Evolutionary conservation across 108 stramenopile genomes (phyloP).

Genomic region (Schizochytrium sp.): DNA sequence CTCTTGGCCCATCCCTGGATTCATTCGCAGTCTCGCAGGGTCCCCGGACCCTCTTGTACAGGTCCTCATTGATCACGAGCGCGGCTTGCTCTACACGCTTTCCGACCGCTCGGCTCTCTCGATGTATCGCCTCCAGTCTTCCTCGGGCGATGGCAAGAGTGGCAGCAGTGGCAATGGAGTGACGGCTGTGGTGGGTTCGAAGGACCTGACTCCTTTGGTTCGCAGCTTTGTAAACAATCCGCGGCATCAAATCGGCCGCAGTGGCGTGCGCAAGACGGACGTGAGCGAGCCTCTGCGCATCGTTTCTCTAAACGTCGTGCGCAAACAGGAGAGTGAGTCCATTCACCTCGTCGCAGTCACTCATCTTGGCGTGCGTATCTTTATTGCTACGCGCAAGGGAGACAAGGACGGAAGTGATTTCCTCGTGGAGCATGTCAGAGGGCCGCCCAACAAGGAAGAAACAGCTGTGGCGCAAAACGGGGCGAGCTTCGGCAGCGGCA

Average conservation of each 20-base stretch:
- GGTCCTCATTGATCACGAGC: constrained; percentile 51
- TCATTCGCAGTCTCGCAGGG: neutral
- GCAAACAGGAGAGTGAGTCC: constrained; percentile 17
- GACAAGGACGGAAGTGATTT: constrained; percentile 11
- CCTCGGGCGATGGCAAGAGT: neutral
- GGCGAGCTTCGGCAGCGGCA: neutral
- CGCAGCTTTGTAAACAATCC: constrained; percentile 18
- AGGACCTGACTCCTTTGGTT: constrained; percentile 21
- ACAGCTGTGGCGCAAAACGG: neutral
- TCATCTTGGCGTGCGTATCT: constrained; percentile 42
- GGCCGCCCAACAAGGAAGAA: constrained; percentile 46
- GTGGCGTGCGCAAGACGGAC: constrained; percentile 14
- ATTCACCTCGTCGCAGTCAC: constrained; percentile 55
- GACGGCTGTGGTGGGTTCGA: neutral
- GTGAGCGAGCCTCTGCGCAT: neutral
- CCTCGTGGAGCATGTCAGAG: constrained; percentile 20
- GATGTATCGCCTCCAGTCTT: neutral
- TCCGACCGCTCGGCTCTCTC: constrained; percentile 8
- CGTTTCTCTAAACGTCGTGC: constrained; percentile 51
- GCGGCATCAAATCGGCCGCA: neutral
- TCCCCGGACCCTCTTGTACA: constrained; percentile 36
- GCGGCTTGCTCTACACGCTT: constrained; percentile 23
- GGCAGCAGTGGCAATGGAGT: neutral
- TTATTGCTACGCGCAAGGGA: constrained; percentile 16
- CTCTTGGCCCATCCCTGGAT: constrained; percentile 26